Evolutionary conservation across 139 green algal genomes (phyloP).

Genomic region (Tetradesmus obliquus): DNA sequence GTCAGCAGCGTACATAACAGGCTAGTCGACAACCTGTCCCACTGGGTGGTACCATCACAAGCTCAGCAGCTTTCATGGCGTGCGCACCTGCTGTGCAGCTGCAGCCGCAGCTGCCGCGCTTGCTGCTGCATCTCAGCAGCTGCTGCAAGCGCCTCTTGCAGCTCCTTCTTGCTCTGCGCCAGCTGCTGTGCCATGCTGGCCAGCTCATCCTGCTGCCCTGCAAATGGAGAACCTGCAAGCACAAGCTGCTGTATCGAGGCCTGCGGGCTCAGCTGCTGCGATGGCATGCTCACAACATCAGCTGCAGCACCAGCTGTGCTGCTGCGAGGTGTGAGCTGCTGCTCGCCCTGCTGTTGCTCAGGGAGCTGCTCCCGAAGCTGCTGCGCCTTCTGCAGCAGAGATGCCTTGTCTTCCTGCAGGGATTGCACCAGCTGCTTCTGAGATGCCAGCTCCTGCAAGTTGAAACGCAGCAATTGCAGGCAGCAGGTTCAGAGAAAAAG

Average conservation of each 20-base stretch:
- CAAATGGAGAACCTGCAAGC: not conserved
- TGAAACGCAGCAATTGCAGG: not conserved
- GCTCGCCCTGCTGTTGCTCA: not conserved
- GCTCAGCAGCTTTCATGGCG: too few relatives aligned
- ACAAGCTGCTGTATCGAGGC: not conserved
- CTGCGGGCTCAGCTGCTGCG: not conserved
- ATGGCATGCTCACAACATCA: not conserved
- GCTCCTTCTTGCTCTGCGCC: conserved; percentile 6
- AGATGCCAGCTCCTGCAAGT: not conserved
- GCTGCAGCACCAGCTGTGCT: not conserved
- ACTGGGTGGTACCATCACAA: too few relatives aligned
- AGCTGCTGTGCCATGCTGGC: conserved; percentile 28
- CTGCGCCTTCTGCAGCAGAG: not conserved
- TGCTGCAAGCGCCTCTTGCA: conserved; percentile 6
- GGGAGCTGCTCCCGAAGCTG: not conserved
- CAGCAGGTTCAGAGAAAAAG: not conserved
- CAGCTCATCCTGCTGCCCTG: not conserved
- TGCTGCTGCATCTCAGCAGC: conserved; percentile 25
- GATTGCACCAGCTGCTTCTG: not conserved
- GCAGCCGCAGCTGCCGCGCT: not conserved
- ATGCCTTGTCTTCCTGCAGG: not conserved
- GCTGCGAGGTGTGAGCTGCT: not conserved
- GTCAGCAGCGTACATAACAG: too few relatives aligned
- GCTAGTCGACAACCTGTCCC: too few relatives aligned
- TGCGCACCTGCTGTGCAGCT: not conserved